Base-by-base conservation (phyloP, 768 basidiomycete genomes). In the Lactarius deliciosus region DNA sequence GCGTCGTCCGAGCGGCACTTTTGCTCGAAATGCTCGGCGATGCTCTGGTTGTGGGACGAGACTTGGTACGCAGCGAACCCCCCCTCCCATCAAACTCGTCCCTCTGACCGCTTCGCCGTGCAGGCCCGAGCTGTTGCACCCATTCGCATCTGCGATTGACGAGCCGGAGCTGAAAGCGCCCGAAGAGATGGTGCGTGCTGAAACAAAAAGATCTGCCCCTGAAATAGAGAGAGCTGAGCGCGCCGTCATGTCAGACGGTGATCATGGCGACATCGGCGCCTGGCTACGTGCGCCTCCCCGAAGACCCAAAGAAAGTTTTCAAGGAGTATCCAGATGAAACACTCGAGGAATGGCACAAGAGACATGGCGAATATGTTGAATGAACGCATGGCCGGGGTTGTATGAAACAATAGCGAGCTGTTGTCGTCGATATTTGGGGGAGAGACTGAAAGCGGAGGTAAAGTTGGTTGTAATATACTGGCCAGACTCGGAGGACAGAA, bases 101-200 rank as follows among this genome's bases (percentile, higher is more conserved):
- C 47, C 47, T n/a, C n/a, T 50, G 47, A 50, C 11, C 36, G 36
- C 36, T 36, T 36, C 36, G 6, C 30, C 25, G 53, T 20, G 1
- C 54, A 88, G 87, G 87, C 86, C 87, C 0, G 84, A 88, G 32
- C 71, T 84, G 0, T 77, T 89, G 40, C 88, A 89, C 63, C 88
- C 88, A 3, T 89, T 88, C 68, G 87, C 87, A 10, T 86, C 86
- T 34, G 86, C 81, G 0, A 87, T 88, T 59, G 88, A 89, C 63
- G 80, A 79, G 5, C 86, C 86, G 2, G 79, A 82, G n/a, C 79
- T 89, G 16, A 80, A 81, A 41, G 66, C 71, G 0, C 85, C 87
- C 2, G 76, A 81, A 15, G 79, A 78, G 16, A 74, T 87, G 81
- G 87, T 86, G 59, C 64, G 80, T 72, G 5, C 34, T 40, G 34